Conservation (phyloP, 371 early-diverging fungal species). For the Chytridiales sp. region DNA sequence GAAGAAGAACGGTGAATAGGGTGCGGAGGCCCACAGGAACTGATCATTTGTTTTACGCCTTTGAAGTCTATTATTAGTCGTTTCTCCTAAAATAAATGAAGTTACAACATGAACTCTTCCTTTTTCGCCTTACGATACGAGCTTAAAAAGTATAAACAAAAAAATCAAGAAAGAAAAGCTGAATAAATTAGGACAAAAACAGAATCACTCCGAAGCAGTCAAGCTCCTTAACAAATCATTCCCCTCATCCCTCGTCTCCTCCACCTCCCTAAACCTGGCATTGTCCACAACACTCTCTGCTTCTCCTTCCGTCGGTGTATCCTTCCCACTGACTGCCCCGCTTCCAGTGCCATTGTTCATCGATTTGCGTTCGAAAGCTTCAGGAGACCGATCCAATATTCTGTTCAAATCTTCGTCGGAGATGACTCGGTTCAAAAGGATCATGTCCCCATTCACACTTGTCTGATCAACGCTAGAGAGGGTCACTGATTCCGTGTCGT, state of each 20-base stretch:
- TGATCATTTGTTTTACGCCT: too few relatives aligned
- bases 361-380: slow-evolving; percentile 47
- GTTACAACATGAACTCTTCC: too few relatives aligned
- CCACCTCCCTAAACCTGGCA: slow-evolving; percentile 38
- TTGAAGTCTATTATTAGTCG: too few relatives aligned
- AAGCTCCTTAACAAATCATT: slow-evolving; percentile 20
- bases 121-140: too few relatives aligned
- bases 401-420: slow-evolving; percentile 68
- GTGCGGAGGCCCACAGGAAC: too few relatives aligned
- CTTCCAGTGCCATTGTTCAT: background rate
- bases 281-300: slow-evolving; percentile 17
- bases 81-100: too few relatives aligned
- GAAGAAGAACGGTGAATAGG: too few relatives aligned
- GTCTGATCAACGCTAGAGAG: slow-evolving; percentile 48
- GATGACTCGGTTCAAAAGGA: slow-evolving; percentile 64
- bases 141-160: background rate
- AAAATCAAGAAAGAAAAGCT: background rate
- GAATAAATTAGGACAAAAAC: background rate
- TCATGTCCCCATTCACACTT: slow-evolving; percentile 63
- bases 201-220: background rate
- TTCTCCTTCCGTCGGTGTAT: slow-evolving; percentile 23
- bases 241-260: slow-evolving; percentile 39
- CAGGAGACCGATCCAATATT: slow-evolving; percentile 60
- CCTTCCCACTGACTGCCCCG: slow-evolving; percentile 9
- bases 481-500: slow-evolving; percentile 38